Evolutionary conservation across 176 grass and related monocot genomes (phyloP).

Genomic region (Avena eriantha): DNA sequence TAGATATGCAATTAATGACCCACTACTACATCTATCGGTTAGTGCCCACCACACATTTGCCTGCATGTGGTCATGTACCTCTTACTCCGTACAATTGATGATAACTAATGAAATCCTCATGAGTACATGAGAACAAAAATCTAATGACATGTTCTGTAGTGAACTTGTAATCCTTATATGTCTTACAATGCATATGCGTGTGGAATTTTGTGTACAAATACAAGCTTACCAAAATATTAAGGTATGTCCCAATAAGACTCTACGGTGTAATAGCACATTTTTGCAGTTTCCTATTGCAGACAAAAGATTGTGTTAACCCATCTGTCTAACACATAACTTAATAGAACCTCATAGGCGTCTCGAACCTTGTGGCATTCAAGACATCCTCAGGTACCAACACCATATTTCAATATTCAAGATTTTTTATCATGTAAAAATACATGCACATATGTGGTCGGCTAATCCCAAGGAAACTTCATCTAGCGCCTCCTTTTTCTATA

Average conservation of each 20-base stretch:
- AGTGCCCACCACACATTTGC: conserved; percentile 14
- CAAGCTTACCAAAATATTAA: conserved; percentile 91
- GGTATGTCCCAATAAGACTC: conserved; percentile 80
- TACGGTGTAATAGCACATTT: conserved; percentile 76
- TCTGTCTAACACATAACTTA: conserved; percentile 6
- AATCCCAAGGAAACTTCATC: too few relatives aligned
- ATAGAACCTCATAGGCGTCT: too few relatives aligned
- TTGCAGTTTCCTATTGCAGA: conserved; percentile 70
- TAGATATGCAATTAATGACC: neutral
- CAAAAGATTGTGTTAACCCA: conserved; percentile 40
- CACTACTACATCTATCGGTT: neutral
- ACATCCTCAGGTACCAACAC: too few relatives aligned
- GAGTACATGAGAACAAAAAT: neutral
- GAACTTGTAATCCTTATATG: neutral
- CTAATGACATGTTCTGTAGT: conserved; percentile 30
- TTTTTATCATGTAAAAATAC: too few relatives aligned
- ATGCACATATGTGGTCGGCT: too few relatives aligned
- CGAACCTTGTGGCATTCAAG: too few relatives aligned
- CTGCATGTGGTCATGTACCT: neutral
- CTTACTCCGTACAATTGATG: conserved; percentile 16
- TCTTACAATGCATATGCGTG: conserved; percentile 8
- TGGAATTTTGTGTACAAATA: conserved; percentile 26
- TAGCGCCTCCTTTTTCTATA: too few relatives aligned
- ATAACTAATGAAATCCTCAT: conserved; percentile 9
- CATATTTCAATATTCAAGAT: too few relatives aligned